Percentiles rank a stretch among this genome's conserved stretches.
Conservation (phyloP, 2,329 filamentous ascomycete genomes). For the Colletotrichum aenigma region DNA sequence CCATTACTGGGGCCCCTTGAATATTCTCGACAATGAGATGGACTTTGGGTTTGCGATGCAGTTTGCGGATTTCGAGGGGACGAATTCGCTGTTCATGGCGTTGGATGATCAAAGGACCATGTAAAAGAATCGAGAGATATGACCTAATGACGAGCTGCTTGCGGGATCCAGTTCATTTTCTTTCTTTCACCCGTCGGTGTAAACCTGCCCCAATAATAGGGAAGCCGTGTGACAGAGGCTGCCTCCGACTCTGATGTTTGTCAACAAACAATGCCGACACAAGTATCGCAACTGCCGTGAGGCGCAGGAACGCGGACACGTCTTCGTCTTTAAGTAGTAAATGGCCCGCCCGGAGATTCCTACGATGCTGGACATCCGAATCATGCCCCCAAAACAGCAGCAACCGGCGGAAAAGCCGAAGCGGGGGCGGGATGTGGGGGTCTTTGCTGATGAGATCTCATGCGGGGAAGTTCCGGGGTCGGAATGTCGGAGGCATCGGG, state of each 20-base stretch:
- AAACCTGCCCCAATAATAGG: background rate
- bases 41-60: conserved; percentile 25
- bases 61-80: conserved; percentile 22
- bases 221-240: background rate
- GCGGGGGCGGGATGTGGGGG: background rate
- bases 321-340: background rate
- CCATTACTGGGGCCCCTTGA: conserved; percentile 29
- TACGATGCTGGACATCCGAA: background rate
- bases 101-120: conserved; percentile 1
- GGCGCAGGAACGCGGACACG: background rate
- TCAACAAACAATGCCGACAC: background rate
- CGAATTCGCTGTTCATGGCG: conserved; percentile 5
- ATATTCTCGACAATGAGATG: conserved; percentile 27
- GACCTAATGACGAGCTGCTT: background rate
- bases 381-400: background rate
- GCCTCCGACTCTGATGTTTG: background rate
- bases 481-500: background rate
- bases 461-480: conserved; percentile 11
- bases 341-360: background rate
- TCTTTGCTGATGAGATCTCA: background rate
- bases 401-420: conserved; percentile 1
- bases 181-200: background rate
- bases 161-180: background rate
- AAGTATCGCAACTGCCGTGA: background rate
- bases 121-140: background rate